Conservation (phyloP, 176 grass and related monocot genomes). For the barley (Hordeum vulgare) region DNA sequence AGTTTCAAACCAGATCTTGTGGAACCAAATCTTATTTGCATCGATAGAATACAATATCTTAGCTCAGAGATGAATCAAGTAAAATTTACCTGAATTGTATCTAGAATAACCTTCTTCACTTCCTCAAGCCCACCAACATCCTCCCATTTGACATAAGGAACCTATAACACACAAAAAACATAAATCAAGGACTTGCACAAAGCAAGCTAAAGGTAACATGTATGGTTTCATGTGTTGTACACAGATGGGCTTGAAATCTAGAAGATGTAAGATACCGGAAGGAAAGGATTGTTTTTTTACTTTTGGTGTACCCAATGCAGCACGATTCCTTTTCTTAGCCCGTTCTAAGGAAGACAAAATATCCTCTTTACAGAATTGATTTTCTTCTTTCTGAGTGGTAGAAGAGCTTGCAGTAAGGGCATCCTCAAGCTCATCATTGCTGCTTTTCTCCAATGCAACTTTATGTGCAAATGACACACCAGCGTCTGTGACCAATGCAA, state of each 20-base stretch:
- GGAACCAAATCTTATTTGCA: not conserved
- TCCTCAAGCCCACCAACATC: constrained; percentile 99
- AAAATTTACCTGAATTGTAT: constrained; percentile 78
- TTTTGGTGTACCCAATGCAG: constrained; percentile 88
- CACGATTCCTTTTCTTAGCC: constrained; percentile 90
- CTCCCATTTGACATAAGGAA: constrained; percentile 97
- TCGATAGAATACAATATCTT: not conserved
- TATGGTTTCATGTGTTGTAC: not conserved
- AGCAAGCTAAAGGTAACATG: constrained; percentile 8
- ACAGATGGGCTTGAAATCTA: constrained; percentile 7
- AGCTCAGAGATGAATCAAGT: not conserved
- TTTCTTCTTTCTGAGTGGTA: constrained; percentile 35
- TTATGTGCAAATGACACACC: constrained; percentile 56
- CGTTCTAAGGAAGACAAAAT: constrained; percentile 64
- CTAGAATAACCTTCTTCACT: constrained; percentile 97
- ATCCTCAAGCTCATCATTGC: constrained; percentile 12
- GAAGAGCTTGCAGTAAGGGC: constrained; percentile 28
- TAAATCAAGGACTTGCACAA: not conserved
- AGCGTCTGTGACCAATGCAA: constrained; percentile 76
- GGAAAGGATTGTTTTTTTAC: constrained; percentile 29
- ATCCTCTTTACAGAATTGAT: constrained; percentile 52
- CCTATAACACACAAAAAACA: constrained; percentile 27
- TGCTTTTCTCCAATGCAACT: constrained; percentile 32
- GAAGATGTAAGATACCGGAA: not conserved
- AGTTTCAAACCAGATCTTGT: constrained; percentile 11